phyloP scores from a whole-genome alignment of 331 rosid genomes.

The Arachis monticola region DNA sequence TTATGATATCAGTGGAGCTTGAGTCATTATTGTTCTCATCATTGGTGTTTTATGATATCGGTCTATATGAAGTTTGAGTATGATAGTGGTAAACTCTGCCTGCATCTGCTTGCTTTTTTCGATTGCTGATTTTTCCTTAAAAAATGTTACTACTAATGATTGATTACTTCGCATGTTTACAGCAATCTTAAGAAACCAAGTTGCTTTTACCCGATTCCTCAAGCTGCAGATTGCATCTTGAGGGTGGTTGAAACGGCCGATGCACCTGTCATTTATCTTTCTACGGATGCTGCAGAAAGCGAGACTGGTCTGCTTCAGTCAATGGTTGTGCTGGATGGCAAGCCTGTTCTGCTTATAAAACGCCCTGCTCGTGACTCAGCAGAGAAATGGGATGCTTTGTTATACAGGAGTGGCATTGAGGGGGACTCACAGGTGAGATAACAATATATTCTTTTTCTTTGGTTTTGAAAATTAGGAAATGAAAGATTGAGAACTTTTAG shows the following conservation, averaged over 20 bases:
- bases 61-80: not conserved
- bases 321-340: constrained; percentile 69
- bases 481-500: constrained; percentile 16
- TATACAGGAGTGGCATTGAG: constrained; percentile 76
- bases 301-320: constrained; percentile 89
- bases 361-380: constrained; percentile 89
- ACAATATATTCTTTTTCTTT: constrained; percentile 6
- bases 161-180: constrained; percentile 40
- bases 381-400: constrained; percentile 98
- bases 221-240: constrained; percentile 91
- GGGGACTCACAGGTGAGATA: constrained; percentile 79
- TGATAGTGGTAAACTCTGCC: constrained; percentile 19
- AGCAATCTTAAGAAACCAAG: constrained; percentile 84
- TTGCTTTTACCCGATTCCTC: constrained; percentile 98
- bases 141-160: not conserved
- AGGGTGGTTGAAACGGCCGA: constrained; percentile 69
- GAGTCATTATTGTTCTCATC: too few species aligned
- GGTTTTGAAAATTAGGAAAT: not conserved
- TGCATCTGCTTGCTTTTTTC: constrained; percentile 21
- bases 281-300: constrained; percentile 95
- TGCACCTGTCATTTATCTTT: constrained; percentile 79
- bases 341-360: constrained; percentile 78
- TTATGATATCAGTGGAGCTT: not conserved
- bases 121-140: constrained; percentile 6
- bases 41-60: not conserved